phyloP scores from a whole-genome alignment of 2,329 filamentous ascomycete species.

The Phoma sp. region DNA sequence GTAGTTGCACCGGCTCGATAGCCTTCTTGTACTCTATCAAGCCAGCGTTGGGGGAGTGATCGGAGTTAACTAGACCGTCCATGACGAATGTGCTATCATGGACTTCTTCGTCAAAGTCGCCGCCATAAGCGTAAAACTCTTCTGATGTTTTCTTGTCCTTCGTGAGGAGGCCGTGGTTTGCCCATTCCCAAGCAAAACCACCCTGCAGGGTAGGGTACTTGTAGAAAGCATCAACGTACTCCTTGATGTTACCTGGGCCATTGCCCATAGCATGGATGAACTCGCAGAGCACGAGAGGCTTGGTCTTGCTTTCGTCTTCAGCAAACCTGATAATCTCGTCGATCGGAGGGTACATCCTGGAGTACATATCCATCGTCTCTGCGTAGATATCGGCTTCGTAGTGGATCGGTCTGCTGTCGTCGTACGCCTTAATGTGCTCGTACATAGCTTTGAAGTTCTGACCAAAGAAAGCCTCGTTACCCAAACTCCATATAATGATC shows the following conservation, averaged over 20 bases:
- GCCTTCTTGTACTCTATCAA: slow-evolving; percentile 55
- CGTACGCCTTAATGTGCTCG: slow-evolving; percentile 64
- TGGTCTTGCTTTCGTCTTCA: slow-evolving; percentile 48
- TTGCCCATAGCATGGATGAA: slow-evolving; percentile 74
- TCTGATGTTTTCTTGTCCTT: slow-evolving; percentile 50
- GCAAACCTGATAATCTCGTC: slow-evolving; percentile 60
- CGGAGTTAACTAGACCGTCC: slow-evolving; percentile 53
- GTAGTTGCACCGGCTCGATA: slow-evolving; percentile 51
- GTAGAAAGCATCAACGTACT: slow-evolving; percentile 71
- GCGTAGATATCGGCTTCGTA: slow-evolving; percentile 71
- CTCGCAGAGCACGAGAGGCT: slow-evolving; percentile 67
- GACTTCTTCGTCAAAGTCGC: slow-evolving; percentile 53
- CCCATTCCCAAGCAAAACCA: slow-evolving; percentile 61
- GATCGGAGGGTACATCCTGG: slow-evolving; percentile 70
- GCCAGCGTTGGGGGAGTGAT: slow-evolving; percentile 52
- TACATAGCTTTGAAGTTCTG: slow-evolving; percentile 74
- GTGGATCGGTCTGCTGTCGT: slow-evolving; percentile 67
- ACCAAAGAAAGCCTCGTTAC: slow-evolving; percentile 77
- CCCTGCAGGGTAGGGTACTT: slow-evolving; percentile 69
- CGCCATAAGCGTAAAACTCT: slow-evolving; percentile 53
- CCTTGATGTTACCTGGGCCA: slow-evolving; percentile 72
- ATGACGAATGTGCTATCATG: slow-evolving; percentile 56
- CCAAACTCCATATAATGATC: slow-evolving; percentile 77
- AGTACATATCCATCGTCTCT: slow-evolving; percentile 69
- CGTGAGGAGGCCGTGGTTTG: slow-evolving; percentile 54